Conservation (phyloP, 1,284 basidiomycete species). For the Ceratobasidium papillatum region DNA sequence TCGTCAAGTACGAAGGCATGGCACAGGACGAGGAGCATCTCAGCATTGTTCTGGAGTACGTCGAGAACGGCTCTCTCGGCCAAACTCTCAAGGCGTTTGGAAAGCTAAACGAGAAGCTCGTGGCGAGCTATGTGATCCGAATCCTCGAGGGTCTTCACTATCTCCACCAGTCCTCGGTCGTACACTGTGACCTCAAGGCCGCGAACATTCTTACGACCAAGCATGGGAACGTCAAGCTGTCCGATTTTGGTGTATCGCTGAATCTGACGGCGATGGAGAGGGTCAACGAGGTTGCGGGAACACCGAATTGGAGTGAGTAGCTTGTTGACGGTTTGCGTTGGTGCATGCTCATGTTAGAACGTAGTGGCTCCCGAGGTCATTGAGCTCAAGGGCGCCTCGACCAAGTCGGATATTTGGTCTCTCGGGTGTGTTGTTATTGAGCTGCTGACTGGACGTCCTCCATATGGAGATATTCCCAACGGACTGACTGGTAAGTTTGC, state of each 20-base stretch:
- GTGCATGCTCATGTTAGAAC: conserved; percentile 11
- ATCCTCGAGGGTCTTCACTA: conserved; percentile 93
- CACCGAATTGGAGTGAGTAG: conserved; percentile 87
- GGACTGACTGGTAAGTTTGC: conserved; percentile 76
- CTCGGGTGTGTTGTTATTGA: conserved; percentile 94
- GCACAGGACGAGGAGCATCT: conserved; percentile 86
- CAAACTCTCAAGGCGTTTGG: conserved; percentile 92
- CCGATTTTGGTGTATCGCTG: conserved; percentile 98
- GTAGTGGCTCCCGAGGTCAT: conserved; percentile 92
- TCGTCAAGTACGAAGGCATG: conserved; percentile 97
- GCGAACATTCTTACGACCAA: conserved; percentile 98
- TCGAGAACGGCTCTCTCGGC: conserved; percentile 91
- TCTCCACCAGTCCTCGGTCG: conserved; percentile 77
- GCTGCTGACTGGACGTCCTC: conserved; percentile 88
- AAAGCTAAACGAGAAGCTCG: conserved; percentile 87
- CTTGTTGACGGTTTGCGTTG: conserved; percentile 1
- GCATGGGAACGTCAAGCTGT: conserved; percentile 96
- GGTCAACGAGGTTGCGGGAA: conserved; percentile 79
- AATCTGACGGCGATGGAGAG: conserved; percentile 93
- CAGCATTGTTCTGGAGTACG: conserved; percentile 89
- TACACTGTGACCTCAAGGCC: conserved; percentile 95
- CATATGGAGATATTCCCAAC: conserved; percentile 86
- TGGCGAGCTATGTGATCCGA: conserved; percentile 90
- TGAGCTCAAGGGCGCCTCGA: conserved; percentile 67
- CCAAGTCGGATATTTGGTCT: conserved; percentile 82